Evolutionary conservation across 2,329 filamentous ascomycete genomes (phyloP).

Genomic region (Nothophaeocryptopus gaeumannii): DNA sequence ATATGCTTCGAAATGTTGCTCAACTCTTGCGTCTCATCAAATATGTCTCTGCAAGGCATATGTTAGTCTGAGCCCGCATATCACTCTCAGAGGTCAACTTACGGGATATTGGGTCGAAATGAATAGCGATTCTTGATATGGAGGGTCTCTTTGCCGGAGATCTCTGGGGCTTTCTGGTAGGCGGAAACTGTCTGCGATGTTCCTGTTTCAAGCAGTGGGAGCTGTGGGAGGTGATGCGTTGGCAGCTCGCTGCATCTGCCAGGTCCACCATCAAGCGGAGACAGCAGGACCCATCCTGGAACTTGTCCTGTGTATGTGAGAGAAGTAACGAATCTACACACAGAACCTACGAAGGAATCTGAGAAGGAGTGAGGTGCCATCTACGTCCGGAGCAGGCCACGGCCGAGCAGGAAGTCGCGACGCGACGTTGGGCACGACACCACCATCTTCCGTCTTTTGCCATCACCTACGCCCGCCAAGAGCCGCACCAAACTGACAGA

Average conservation of each 20-base stretch:
- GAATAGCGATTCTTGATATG: background rate
- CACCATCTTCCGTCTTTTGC: background rate
- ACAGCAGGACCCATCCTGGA: background rate
- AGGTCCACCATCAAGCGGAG: conserved; percentile 1
- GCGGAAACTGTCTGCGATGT: background rate
- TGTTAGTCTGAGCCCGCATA: too few species aligned
- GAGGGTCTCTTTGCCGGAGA: too few species aligned
- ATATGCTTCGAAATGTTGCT: too few species aligned
- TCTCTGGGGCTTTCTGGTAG: background rate
- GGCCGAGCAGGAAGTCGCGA: conserved; percentile 2
- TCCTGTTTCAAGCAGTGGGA: background rate
- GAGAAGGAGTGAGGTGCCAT: too few species aligned
- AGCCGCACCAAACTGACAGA: background rate
- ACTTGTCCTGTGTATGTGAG: too few species aligned
- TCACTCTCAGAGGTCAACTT: background rate
- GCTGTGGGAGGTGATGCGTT: conserved; percentile 13
- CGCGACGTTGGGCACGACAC: background rate
- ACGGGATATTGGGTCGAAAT: conserved; percentile 5
- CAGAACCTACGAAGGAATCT: too few species aligned
- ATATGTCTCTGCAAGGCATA: too few species aligned
- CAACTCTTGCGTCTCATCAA: too few species aligned
- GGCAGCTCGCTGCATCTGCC: conserved; percentile 26
- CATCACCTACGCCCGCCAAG: background rate
- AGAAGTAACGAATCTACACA: too few species aligned
- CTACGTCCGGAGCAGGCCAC: too few species aligned